Base-by-base conservation (phyloP, 140 eudicot genomes). In the Stevia rebaudiana region DNA sequence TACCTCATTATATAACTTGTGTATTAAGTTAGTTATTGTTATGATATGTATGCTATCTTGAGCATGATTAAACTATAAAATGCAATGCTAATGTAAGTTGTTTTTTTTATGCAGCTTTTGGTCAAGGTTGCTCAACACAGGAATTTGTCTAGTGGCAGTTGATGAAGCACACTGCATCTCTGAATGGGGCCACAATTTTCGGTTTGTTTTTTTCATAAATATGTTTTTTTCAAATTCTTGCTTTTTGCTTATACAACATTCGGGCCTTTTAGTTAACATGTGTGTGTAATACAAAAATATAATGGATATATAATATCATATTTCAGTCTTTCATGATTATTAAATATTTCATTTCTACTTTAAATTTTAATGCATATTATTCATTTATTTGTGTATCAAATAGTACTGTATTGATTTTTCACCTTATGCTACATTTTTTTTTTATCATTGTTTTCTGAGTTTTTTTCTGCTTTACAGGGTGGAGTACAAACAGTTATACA, bases 151-250 rank as follows among this genome's bases (percentile, higher is more conserved):
- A 49, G 76, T 90, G 67, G 97, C 97, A 9, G 90, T 90, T 71
- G 97, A 90, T 76, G 97, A 90, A 78, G 97, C 97, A 44, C 97
- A 90, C 65, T 90, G 97, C 86, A 90, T 90, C 78, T 90, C 97
- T 18, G 95, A 90, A 46, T 90, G 97, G 97, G 97, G 97, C 65
- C 97, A 90, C 62, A 80, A 84, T 84, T 90, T 90, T 84, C 82
- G 97, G 97, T 90, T 47, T 59, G 71, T 72, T 63, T 37, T 8
- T 8, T 8, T 28, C 39, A 62, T 39, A 13, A 52, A 10, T 31
- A 42, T 66, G 18, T 72, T 68, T 47, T 63, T 23, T 51, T 50
- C 62, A 65, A n/a, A 22, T 9, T 18, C 50, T 8, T 31, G 17
- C 24, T 30, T 28, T 53, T 46, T 60, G 40, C 61, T 52, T 63